Evolutionary conservation across 2,329 filamentous ascomycete genomes (phyloP).

Genomic region (Ambrosiella cleistominuta): DNA sequence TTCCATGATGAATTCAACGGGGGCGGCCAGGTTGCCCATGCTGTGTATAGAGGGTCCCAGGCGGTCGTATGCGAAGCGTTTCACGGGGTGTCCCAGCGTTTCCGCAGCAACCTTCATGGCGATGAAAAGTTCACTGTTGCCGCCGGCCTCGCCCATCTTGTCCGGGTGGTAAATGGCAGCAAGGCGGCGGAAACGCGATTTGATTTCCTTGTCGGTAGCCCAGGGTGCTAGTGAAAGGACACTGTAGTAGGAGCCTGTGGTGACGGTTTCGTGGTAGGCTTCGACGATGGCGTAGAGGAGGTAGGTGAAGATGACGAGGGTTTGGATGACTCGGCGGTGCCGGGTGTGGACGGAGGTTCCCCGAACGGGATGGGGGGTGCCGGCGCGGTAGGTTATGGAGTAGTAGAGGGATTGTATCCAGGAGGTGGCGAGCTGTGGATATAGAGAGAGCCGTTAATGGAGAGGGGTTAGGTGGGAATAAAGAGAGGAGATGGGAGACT

Average conservation of each 20-base stretch:
- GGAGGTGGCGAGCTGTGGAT: slow-evolving; percentile 51
- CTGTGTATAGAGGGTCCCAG: slow-evolving; percentile 56
- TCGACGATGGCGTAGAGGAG: slow-evolving; percentile 87
- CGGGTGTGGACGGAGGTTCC: slow-evolving; percentile 49
- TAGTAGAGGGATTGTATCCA: slow-evolving; percentile 74
- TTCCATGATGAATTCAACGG: slow-evolving; percentile 52
- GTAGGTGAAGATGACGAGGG: slow-evolving; percentile 66
- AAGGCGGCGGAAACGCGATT: slow-evolving; percentile 67
- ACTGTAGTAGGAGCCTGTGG: slow-evolving; percentile 59
- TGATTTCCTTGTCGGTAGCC: slow-evolving; percentile 59
- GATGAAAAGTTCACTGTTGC: slow-evolving; percentile 44
- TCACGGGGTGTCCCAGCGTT: slow-evolving; percentile 56
- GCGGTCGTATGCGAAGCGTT: slow-evolving; percentile 75
- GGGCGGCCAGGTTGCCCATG: slow-evolving; percentile 48
- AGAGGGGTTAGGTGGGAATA: neutral
- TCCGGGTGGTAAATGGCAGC: slow-evolving; percentile 64
- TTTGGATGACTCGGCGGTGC: slow-evolving; percentile 69
- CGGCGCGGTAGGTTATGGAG: slow-evolving; percentile 72
- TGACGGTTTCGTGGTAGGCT: slow-evolving; percentile 62
- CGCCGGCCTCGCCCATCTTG: slow-evolving; percentile 35
- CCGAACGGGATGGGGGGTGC: slow-evolving; percentile 58
- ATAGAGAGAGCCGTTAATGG: slow-evolving; percentile 7
- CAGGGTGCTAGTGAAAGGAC: slow-evolving; percentile 52
- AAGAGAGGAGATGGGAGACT: slow-evolving; percentile 14
- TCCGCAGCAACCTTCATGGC: slow-evolving; percentile 72